These are phyloP conservation scores for Cucurbita ficifolia DNA, from an alignment of 306 rosid species.

Conservation along the genomic window DNA sequence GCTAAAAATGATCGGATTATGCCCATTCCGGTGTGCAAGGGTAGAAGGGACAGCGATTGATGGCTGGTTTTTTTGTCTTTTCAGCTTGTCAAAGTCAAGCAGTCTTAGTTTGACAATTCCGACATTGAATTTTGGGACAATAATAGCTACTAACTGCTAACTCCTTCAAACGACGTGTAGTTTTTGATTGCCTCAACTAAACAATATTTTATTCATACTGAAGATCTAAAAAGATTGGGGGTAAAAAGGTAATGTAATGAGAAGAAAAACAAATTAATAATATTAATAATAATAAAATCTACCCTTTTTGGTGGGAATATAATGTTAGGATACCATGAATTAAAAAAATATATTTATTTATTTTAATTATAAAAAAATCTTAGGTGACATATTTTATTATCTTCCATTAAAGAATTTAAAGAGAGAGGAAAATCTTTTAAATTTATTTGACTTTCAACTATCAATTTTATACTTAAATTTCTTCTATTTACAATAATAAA, in stretches of 20 bases:
- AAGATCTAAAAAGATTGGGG: neutral
- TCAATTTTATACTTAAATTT: neutral
- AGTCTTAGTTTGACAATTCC: neutral
- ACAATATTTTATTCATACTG: too few relatives aligned
- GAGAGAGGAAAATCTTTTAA: neutral
- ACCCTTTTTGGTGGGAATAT: neutral
- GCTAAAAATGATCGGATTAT: neutral
- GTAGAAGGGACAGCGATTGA: neutral
- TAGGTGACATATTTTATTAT: neutral
- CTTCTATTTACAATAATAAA: too few relatives aligned
- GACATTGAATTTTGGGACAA: neutral
- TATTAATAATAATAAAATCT: neutral
- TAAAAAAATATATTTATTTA: neutral
- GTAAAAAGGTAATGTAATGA: neutral
- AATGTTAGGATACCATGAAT: too few relatives aligned
- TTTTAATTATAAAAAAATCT: neutral
- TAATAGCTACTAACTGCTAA: neutral
- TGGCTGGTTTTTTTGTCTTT: neutral
- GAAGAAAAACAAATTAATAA: neutral
- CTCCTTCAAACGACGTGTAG: neutral
- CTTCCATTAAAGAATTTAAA: neutral
- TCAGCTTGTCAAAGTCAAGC: neutral
- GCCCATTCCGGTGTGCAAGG: neutral
- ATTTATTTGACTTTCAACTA: neutral
- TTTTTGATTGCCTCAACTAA: neutral